These are phyloP conservation scores for Paratrypanosoma confusum DNA, from an alignment of 208 protist species.

Conservation along the genomic window DNA sequence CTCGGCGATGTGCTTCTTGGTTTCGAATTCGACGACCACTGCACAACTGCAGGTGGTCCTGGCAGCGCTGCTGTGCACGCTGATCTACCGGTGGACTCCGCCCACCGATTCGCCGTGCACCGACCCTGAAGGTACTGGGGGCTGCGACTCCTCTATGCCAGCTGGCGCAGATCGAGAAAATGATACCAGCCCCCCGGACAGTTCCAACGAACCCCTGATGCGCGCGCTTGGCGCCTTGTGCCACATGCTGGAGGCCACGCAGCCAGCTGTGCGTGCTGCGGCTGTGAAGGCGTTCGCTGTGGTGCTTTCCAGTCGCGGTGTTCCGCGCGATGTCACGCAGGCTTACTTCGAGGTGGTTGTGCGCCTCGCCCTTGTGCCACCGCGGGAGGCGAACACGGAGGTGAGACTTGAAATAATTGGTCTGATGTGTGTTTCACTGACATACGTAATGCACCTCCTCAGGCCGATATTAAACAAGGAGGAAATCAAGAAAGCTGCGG, in stretches of 20 bases:
- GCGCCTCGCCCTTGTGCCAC: conserved; percentile 10
- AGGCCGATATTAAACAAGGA: conserved; percentile 29
- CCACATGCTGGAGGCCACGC: conserved; percentile 21
- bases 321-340: conserved; percentile 15
- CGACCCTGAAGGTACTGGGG: too few relatives aligned
- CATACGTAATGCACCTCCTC: conserved; percentile 46
- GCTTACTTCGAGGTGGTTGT: conserved; percentile 18
- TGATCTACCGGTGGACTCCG: too few relatives aligned
- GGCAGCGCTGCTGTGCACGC: too few relatives aligned
- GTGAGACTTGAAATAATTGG: conserved; percentile 47
- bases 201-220: conserved; percentile 12
- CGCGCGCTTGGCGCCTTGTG: conserved; percentile 18
- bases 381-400: conserved; percentile 41
- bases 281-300: conserved; percentile 44
- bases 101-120: too few relatives aligned
- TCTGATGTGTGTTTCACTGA: conserved; percentile 25
- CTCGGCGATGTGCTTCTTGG: too few relatives aligned
- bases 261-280: conserved; percentile 45
- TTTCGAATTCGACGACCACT: too few relatives aligned
- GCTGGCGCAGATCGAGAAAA: too few relatives aligned
- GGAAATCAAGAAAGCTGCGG: too few relatives aligned
- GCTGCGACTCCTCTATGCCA: too few relatives aligned
- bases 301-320: conserved; percentile 34
- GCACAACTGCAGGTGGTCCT: too few relatives aligned
- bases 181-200: too few relatives aligned